Percentiles rank a stretch among this genome's conserved stretches.
Conservation (phyloP, 768 basidiomycete species). For the Asterophora lycoperdoides region DNA sequence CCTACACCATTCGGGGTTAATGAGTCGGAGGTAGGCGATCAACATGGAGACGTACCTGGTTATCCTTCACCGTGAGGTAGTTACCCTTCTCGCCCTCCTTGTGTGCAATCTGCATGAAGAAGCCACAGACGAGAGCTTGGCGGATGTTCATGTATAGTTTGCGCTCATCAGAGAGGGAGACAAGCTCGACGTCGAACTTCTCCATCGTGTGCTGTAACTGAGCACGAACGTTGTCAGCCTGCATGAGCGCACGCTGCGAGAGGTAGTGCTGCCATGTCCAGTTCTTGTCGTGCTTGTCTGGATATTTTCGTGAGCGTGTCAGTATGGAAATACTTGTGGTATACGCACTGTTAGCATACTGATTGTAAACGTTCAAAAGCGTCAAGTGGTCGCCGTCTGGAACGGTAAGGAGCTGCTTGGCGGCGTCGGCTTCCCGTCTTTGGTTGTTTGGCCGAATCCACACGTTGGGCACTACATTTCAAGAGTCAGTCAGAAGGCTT, state of each 20-base stretch:
- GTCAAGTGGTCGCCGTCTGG: constrained; percentile 98
- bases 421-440: constrained; percentile 87
- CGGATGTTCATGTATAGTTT: constrained; percentile 74
- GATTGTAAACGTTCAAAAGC: constrained; percentile 92
- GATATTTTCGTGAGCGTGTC: not conserved
- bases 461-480: constrained; percentile 74
- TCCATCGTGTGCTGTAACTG: constrained; percentile 93
- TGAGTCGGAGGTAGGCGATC: not conserved
- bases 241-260: constrained; percentile 72
- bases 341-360: constrained; percentile 73
- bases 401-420: constrained; percentile 82
- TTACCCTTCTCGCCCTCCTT: constrained; percentile 87
- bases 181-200: constrained; percentile 73
- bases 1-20: constrained; percentile 28
- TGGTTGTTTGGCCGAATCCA: constrained; percentile 89
- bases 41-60: constrained; percentile 54
- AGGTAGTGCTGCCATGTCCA: constrained; percentile 94
- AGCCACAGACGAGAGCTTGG: constrained; percentile 83
- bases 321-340: not conserved
- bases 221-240: constrained; percentile 90
- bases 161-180: constrained; percentile 63
- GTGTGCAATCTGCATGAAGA: constrained; percentile 98
- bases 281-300: constrained; percentile 72
- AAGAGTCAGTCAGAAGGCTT: not conserved
- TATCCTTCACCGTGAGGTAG: constrained; percentile 93